Evolutionary conservation across 2,329 filamentous ascomycete species (phyloP).

Genomic region (Stagonosporopsis vannaccii): DNA sequence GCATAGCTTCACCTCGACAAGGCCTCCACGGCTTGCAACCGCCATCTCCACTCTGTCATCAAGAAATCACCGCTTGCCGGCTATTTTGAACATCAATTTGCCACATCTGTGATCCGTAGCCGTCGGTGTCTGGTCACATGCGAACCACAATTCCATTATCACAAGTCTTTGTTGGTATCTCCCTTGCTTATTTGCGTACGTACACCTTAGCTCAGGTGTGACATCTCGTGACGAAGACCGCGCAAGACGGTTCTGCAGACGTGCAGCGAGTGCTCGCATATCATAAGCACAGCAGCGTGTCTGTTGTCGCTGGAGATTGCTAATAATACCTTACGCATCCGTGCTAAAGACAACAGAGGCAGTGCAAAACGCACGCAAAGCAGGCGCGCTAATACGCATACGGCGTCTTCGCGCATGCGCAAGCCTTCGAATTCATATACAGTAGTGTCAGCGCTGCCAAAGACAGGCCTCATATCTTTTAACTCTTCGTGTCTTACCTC

Average conservation of each 20-base stretch:
- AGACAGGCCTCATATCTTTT: background rate
- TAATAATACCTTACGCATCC: conserved; percentile 20
- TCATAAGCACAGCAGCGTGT: background rate
- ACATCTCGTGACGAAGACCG: conserved; percentile 5
- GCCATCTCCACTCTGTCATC: background rate
- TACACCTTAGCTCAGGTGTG: conserved; percentile 3
- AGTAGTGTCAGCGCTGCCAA: background rate
- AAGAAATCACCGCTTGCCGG: background rate
- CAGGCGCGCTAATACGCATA: conserved; percentile 4
- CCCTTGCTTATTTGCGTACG: background rate
- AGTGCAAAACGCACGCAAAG: conserved; percentile 15
- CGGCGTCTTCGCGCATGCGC: background rate
- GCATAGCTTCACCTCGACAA: conserved; percentile 4
- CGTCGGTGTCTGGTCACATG: background rate
- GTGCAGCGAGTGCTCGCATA: background rate
- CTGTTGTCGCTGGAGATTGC: background rate
- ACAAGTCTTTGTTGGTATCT: background rate
- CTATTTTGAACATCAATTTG: background rate
- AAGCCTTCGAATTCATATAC: conserved; percentile 8
- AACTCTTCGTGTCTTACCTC: background rate
- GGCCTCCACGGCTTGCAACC: conserved; percentile 4
- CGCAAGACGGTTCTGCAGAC: background rate
- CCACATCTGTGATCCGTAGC: background rate
- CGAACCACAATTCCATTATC: background rate
- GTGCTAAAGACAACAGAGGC: conserved; percentile 14